phyloP scores from a whole-genome alignment of 1,284 basidiomycete genomes.

The Austroboletus rostrupii region DNA sequence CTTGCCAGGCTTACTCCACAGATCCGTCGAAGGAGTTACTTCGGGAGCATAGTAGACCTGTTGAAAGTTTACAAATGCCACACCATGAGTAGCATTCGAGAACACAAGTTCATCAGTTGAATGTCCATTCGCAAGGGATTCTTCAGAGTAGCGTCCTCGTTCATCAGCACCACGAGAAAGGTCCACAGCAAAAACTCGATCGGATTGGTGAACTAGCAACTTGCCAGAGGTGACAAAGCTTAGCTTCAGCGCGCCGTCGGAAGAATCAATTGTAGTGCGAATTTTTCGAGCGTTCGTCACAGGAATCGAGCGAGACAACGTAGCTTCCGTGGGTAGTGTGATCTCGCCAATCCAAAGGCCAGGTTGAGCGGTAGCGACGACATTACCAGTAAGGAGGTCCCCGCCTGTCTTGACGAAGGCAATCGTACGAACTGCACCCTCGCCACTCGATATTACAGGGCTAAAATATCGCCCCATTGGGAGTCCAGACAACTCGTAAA shows the following conservation, averaged over 20 bases:
- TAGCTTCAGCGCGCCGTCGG: conserved; percentile 39
- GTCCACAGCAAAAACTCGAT: conserved; percentile 52
- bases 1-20: conserved; percentile 69
- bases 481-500: conserved; percentile 50
- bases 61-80: conserved; percentile 64
- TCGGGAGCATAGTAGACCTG: conserved; percentile 55
- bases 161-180: conserved; percentile 43
- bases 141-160: conserved; percentile 46
- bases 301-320: conserved; percentile 25
- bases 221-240: conserved; percentile 47
- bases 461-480: conserved; percentile 63
- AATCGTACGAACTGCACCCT: conserved; percentile 42
- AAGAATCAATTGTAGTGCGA: conserved; percentile 40
- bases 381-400: conserved; percentile 54
- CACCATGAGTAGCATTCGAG: conserved; percentile 32
- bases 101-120: conserved; percentile 55
- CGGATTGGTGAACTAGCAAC: conserved; percentile 55
- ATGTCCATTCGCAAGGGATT: conserved; percentile 48
- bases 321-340: conserved; percentile 38
- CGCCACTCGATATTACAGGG: conserved; percentile 45
- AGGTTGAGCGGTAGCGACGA: conserved; percentile 57
- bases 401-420: conserved; percentile 64
- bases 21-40: conserved; percentile 37
- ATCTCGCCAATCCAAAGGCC: conserved; percentile 65
- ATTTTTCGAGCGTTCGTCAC: conserved; percentile 42